These are phyloP conservation scores for Alternaria longipes DNA, from an alignment of 2,329 filamentous ascomycete genomes.

Conservation along the genomic window DNA sequence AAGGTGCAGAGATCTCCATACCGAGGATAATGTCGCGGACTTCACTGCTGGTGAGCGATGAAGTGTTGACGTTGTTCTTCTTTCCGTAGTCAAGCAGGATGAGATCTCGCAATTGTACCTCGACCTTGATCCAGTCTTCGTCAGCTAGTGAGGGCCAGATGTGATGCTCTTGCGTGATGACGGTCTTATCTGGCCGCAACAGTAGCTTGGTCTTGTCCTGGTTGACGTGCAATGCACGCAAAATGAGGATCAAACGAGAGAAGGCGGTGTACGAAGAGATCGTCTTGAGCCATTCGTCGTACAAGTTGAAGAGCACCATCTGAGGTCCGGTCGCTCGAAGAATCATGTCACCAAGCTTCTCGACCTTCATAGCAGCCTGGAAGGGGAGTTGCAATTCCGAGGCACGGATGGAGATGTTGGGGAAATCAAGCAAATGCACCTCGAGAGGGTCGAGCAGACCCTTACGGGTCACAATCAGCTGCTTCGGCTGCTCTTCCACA, in stretches of 20 bases:
- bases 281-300: constrained; percentile 98
- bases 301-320: constrained; percentile 99
- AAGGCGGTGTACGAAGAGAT: constrained; percentile 99
- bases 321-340: constrained; percentile 97
- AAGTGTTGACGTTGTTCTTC: constrained; percentile 99
- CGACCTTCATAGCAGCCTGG: constrained; percentile 99
- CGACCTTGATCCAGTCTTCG: constrained; percentile 99
- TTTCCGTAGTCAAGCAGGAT: constrained; percentile 99
- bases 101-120: constrained; percentile 91
- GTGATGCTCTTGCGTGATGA: constrained; percentile 98
- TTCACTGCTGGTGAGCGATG: constrained; percentile 94
- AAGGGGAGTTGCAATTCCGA: constrained; percentile 97
- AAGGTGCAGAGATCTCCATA: constrained; percentile 99
- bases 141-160: constrained; percentile 96
- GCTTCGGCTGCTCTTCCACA: constrained; percentile 97
- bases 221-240: constrained; percentile 95
- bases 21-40: constrained; percentile 97
- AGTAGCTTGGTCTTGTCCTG: constrained; percentile 98
- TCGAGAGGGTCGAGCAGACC: constrained; percentile 96
- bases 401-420: constrained; percentile 97
- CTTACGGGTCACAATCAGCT: constrained; percentile 97
- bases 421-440: constrained; percentile 96
- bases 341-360: constrained; percentile 99
- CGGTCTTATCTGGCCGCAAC: constrained; percentile 93
- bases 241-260: constrained; percentile 90